These are phyloP conservation scores for Craterostigma plantagineum DNA, from an alignment of 257 asterid species.

Conservation along the genomic window DNA sequence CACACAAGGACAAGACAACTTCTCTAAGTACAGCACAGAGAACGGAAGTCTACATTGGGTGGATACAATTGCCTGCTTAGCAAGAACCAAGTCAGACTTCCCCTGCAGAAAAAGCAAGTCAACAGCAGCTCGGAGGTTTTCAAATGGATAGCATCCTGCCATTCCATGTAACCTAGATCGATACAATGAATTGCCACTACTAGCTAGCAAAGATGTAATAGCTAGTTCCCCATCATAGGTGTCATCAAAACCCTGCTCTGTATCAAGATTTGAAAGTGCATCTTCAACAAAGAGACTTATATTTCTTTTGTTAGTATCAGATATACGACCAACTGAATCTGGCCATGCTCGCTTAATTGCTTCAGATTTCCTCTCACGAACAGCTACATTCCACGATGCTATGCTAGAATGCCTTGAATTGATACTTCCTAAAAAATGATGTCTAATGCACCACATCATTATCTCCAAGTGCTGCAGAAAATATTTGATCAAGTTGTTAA, in stretches of 20 bases:
- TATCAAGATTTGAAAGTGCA: constrained; percentile 69
- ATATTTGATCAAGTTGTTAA: background rate
- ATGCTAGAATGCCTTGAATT: constrained; percentile 31
- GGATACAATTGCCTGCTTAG: constrained; percentile 98
- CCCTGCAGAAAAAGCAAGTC: constrained; percentile 84
- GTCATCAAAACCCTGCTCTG: constrained; percentile 28
- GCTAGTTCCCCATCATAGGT: constrained; percentile 31
- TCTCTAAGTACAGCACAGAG: background rate
- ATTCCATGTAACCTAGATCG: constrained; percentile 48
- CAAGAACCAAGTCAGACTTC: constrained; percentile 67
- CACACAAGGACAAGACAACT: background rate
- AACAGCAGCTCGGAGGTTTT: constrained; percentile 54
- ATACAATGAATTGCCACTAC: constrained; percentile 21
- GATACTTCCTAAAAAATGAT: constrained; percentile 55
- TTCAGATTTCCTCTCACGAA: constrained; percentile 59
- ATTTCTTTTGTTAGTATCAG: constrained; percentile 20
- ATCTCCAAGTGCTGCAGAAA: constrained; percentile 66
- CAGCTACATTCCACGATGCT: constrained; percentile 42
- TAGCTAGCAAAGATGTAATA: constrained; percentile 25
- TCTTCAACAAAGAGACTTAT: constrained; percentile 70
- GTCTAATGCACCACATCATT: constrained; percentile 78
- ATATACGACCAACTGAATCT: constrained; percentile 17
- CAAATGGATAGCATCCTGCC: constrained; percentile 75
- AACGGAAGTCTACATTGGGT: background rate
- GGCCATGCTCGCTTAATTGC: constrained; percentile 82